Percentiles rank a stretch among this genome's conserved stretches.
These are phyloP conservation scores for Amaranthus hypochondriacus DNA, from an alignment of 148 eudicot species.

Conservation along the genomic window DNA sequence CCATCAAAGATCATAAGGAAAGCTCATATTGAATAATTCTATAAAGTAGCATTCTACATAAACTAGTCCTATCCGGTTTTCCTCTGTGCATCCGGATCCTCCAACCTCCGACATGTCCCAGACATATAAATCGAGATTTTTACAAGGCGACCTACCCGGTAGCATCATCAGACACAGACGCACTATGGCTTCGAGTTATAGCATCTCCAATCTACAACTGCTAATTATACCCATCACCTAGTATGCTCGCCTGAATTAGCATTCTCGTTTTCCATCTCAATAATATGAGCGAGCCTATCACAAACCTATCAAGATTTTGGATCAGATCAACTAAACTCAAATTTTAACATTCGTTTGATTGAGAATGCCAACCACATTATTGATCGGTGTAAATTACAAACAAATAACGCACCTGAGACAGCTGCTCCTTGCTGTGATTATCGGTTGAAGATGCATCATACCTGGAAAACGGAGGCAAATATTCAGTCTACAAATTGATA, in stretches of 20 bases:
- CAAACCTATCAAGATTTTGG: slow-evolving; percentile 41
- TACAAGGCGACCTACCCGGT: background rate
- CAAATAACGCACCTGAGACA: slow-evolving; percentile 46
- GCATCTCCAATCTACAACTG: background rate
- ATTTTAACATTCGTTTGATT: background rate
- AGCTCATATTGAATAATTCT: too few species aligned
- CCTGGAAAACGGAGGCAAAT: slow-evolving; percentile 38
- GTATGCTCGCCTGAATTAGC: slow-evolving; percentile 35
- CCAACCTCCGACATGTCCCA: background rate
- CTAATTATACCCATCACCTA: background rate
- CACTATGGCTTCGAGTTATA: too few species aligned
- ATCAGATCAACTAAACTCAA: background rate
- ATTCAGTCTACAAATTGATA: background rate
- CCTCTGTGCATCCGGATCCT: background rate
- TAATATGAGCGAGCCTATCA: slow-evolving; percentile 57
- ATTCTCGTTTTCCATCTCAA: slow-evolving; percentile 68
- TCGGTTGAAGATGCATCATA: slow-evolving; percentile 50
- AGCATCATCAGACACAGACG: background rate
- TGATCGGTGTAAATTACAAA: background rate
- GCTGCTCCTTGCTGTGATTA: slow-evolving; percentile 37
- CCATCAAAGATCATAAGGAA: background rate
- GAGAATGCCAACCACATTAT: too few species aligned
- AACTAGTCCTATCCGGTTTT: background rate
- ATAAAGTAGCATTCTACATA: too few species aligned
- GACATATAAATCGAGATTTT: background rate